Evolutionary conservation across 2,329 filamentous ascomycete species (phyloP).

Genomic region (Pyrenochaeta sp.): DNA sequence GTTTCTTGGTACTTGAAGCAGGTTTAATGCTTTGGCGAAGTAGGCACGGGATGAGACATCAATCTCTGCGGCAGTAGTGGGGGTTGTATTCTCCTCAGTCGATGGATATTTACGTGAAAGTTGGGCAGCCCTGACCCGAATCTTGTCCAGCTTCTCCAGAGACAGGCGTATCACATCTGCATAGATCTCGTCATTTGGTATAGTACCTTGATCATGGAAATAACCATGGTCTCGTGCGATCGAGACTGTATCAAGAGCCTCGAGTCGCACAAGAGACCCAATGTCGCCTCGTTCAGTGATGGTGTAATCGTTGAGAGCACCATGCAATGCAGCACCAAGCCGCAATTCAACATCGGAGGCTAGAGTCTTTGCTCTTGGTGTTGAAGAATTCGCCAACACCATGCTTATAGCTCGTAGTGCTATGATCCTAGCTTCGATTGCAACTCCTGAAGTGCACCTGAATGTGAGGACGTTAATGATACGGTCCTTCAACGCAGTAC

Average conservation of each 20-base stretch:
- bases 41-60: slow-evolving; percentile 67
- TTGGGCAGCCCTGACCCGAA: slow-evolving; percentile 60
- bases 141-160: slow-evolving; percentile 88
- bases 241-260: slow-evolving; percentile 75
- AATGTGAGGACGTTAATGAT: slow-evolving; percentile 47
- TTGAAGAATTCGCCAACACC: slow-evolving; percentile 31
- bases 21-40: slow-evolving; percentile 61
- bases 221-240: slow-evolving; percentile 38
- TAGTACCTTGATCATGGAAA: slow-evolving; percentile 18
- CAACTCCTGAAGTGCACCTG: slow-evolving; percentile 45
- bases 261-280: slow-evolving; percentile 82
- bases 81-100: slow-evolving; percentile 10
- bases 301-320: slow-evolving; percentile 83
- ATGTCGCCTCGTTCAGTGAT: slow-evolving; percentile 89
- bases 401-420: slow-evolving; percentile 50
- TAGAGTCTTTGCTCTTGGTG: not conserved
- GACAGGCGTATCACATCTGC: slow-evolving; percentile 70
- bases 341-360: slow-evolving; percentile 25
- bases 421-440: slow-evolving; percentile 55
- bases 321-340: slow-evolving; percentile 40
- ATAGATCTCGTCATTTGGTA: slow-evolving; percentile 29
- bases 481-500: slow-evolving; percentile 21
- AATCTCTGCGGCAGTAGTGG: slow-evolving; percentile 14
- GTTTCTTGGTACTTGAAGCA: slow-evolving; percentile 18
- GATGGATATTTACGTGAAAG: slow-evolving; percentile 11